Percentiles rank a stretch among this genome's conserved stretches.
Conservation (phyloP, 305 asterid species). For the Vinca major region DNA sequence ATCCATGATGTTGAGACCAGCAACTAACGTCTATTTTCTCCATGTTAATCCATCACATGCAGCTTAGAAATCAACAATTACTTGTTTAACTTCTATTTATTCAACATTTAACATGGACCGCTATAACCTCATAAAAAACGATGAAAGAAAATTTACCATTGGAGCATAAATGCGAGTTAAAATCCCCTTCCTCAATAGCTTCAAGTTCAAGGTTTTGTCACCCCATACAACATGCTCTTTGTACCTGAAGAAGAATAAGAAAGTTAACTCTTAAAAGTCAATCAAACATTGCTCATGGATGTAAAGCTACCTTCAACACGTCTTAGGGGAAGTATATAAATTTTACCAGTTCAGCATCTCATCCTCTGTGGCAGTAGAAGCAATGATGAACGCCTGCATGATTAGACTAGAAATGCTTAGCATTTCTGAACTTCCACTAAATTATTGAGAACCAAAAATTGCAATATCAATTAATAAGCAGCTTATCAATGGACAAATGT, state of each 20-base stretch:
- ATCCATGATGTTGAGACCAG: not conserved
- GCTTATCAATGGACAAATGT: not conserved
- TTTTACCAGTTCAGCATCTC: slow-evolving; percentile 87
- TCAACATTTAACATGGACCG: not conserved
- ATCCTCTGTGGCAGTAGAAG: slow-evolving; percentile 95
- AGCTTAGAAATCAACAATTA: not conserved
- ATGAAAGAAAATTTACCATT: slow-evolving; percentile 33
- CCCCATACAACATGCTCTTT: slow-evolving; percentile 94
- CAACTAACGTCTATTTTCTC: no score
- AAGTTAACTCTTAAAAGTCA: not conserved
- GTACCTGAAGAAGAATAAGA: slow-evolving; percentile 57
- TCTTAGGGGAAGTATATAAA: not conserved
- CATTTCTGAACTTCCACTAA: not conserved
- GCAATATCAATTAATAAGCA: not conserved
- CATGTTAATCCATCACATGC: no score
- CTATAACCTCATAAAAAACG: not conserved
- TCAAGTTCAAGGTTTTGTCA: slow-evolving; percentile 59
- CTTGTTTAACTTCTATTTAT: not conserved
- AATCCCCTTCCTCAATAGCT: slow-evolving; percentile 87
- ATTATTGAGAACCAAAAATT: not conserved
- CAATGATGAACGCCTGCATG: slow-evolving; percentile 88
- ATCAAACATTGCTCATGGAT: not conserved
- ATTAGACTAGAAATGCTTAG: not conserved
- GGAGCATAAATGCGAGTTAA: slow-evolving; percentile 89
- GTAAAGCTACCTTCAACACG: not conserved